Percentiles rank a stretch among this genome's conserved stretches.
Evolutionary conservation across 768 basidiomycete genomes (phyloP).

Genomic region (Collybia nuda): DNA sequence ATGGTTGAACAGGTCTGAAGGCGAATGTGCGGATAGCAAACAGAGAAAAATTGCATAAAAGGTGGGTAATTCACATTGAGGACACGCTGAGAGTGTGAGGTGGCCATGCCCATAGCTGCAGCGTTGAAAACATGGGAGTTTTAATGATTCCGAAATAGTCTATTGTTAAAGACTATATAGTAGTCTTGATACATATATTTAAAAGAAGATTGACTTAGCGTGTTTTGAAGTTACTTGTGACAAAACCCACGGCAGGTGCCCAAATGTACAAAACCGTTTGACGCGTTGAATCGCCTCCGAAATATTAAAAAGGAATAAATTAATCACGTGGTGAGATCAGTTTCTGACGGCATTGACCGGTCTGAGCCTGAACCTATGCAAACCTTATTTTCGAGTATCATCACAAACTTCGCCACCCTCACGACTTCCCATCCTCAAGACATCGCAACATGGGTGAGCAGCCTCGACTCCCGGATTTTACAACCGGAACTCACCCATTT

Average conservation of each 20-base stretch:
- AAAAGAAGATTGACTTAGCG: too few relatives aligned
- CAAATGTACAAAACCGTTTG: too few relatives aligned
- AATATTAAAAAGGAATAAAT: too few relatives aligned
- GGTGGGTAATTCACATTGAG: not conserved
- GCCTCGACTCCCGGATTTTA: constrained; percentile 16
- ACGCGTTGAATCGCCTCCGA: too few relatives aligned
- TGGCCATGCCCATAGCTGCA: not conserved
- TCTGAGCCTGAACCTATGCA: constrained; percentile 32
- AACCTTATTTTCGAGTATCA: constrained; percentile 54
- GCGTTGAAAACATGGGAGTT: not conserved
- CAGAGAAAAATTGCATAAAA: not conserved
- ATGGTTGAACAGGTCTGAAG: constrained; percentile 18
- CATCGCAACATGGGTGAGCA: constrained; percentile 74
- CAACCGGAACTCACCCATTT: too few relatives aligned
- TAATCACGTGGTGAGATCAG: too few relatives aligned
- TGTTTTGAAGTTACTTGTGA: too few relatives aligned
- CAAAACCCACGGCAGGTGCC: too few relatives aligned
- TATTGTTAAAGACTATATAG: too few relatives aligned
- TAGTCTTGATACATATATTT: not conserved
- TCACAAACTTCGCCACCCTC: constrained; percentile 46
- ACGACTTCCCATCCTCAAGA: constrained; percentile 65
- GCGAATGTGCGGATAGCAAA: not conserved
- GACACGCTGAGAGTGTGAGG: constrained; percentile 3
- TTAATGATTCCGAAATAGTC: too few relatives aligned
- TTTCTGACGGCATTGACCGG: constrained; percentile 25